Percentiles rank a stretch among this genome's conserved stretches.
phyloP scores from a whole-genome alignment of 2,329 filamentous ascomycete species.

The Cladophialophora chaetospira region DNA sequence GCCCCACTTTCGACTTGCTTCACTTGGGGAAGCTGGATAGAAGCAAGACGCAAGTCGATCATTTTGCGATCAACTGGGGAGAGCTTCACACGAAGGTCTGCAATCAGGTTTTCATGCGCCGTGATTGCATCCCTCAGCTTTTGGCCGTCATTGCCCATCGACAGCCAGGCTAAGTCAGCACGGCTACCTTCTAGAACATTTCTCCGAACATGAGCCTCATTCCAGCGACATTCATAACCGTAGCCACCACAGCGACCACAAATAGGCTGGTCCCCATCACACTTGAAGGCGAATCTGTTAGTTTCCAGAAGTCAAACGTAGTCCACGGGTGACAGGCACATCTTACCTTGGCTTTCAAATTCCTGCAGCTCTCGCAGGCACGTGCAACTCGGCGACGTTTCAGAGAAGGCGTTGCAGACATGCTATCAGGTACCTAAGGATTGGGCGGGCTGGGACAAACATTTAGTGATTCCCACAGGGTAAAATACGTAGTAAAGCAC shows the following conservation, averaged over 20 bases:
- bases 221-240: conserved; percentile 36
- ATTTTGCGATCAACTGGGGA: conserved; percentile 11
- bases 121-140: conserved; percentile 13
- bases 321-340: too few species aligned
- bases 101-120: conserved; percentile 8
- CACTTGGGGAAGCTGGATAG: conserved; percentile 23
- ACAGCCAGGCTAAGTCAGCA: neutral
- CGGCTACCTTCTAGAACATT: conserved; percentile 15
- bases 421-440: too few species aligned
- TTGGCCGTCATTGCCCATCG: neutral
- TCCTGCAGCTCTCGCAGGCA: too few species aligned
- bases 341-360: too few species aligned
- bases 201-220: conserved; percentile 3
- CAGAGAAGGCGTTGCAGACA: too few species aligned
- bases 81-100: conserved; percentile 8
- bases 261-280: too few species aligned
- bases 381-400: too few species aligned
- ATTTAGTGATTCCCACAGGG: too few species aligned
- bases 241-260: conserved; percentile 38
- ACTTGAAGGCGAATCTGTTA: too few species aligned
- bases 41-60: conserved; percentile 15
- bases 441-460: too few species aligned
- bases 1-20: conserved; percentile 27
- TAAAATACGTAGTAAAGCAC: too few species aligned
- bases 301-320: too few species aligned